Conservation (phyloP, 192 early-diverging fungal species). For the Allomyces macrogynus region DNA sequence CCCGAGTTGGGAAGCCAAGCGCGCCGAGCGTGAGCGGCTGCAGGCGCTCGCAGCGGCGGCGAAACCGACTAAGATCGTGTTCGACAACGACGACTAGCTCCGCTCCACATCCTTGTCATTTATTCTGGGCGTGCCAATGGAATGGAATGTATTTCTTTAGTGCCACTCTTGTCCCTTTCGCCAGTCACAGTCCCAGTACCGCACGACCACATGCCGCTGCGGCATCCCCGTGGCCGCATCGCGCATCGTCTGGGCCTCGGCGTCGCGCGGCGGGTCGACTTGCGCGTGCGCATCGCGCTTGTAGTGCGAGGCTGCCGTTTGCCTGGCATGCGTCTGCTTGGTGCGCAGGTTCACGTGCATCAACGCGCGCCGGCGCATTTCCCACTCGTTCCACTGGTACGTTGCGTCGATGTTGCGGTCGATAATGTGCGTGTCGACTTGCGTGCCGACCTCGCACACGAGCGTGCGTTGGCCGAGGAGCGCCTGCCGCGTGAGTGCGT, state of each 20-base stretch:
- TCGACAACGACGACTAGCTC: too few relatives aligned
- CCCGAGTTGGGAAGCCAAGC: too few relatives aligned
- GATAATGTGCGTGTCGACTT: conserved; percentile 37
- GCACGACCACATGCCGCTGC: neutral
- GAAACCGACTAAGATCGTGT: too few relatives aligned
- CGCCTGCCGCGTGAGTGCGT: conserved; percentile 27
- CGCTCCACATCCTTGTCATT: too few relatives aligned
- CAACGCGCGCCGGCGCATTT: conserved; percentile 24
- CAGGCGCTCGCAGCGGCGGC: too few relatives aligned
- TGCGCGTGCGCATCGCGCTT: conserved; percentile 31
- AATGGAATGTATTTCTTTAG: too few relatives aligned
- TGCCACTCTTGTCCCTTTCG: too few relatives aligned
- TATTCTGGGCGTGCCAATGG: too few relatives aligned
- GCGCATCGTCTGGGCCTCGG: neutral
- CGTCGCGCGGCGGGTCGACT: conserved; percentile 20
- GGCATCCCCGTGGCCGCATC: neutral
- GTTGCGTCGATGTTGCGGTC: conserved; percentile 23
- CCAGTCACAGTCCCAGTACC: neutral
- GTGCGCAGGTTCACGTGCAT: conserved; percentile 37
- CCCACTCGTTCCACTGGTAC: conserved; percentile 45
- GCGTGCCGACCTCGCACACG: conserved; percentile 27
- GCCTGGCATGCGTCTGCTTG: conserved; percentile 31
- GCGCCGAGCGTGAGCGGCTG: too few relatives aligned
- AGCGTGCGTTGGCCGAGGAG: conserved; percentile 30
- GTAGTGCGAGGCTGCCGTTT: conserved; percentile 24